Base-by-base conservation (phyloP, 1,284 basidiomycete genomes). In the Ustilago sp. region DNA sequence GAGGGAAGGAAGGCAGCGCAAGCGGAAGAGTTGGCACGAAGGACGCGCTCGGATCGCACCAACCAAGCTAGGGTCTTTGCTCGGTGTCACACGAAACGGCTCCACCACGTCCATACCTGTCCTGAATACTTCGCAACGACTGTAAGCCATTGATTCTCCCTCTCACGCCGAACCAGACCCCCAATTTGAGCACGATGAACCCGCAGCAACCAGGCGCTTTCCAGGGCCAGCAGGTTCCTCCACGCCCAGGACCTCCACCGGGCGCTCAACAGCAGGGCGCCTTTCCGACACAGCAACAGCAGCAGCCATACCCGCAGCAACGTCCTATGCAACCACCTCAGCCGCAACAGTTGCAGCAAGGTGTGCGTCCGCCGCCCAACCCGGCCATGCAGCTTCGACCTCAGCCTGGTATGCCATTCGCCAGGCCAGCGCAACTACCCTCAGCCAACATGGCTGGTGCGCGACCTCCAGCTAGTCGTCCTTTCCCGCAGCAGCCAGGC, bases 251-350 rank as follows among this genome's bases (percentile, higher is more conserved):
- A 9, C 15, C 48, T 9, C 68, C 62, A 47, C 53, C 48, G 6
- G 62, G 52, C 7, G 66, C 52, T 1, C 69, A 57, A 31, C 67
- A 64, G 15, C 64, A 61, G 17, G 47, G 54, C 15, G 35, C 48
- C 15, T 53, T 69, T 9, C 68, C 70, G 32, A 70, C 57, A 15
- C 64, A 66, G 47, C 76, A 74, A 48, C 73, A 71, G 55, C 73
- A 69, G 35, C 71, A 55, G 34, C 60, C 48, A 36, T 70, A 51
- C 43, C 48, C 48, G 4, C 59, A 66, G 36, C 69, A 72, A 35
- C 69, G 59, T 43, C 69, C 63, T 12, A 54, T 54, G 51, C 60
- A 55, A 34, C 53, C 52, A n/a, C 54, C 53, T 45, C 67, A 63
- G 23, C 67, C 17, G 58, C 60, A 60, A 41, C 59, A 52, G n/a